phyloP scores from a whole-genome alignment of 2,329 filamentous ascomycete species.

The Triangularia verruculosa region DNA sequence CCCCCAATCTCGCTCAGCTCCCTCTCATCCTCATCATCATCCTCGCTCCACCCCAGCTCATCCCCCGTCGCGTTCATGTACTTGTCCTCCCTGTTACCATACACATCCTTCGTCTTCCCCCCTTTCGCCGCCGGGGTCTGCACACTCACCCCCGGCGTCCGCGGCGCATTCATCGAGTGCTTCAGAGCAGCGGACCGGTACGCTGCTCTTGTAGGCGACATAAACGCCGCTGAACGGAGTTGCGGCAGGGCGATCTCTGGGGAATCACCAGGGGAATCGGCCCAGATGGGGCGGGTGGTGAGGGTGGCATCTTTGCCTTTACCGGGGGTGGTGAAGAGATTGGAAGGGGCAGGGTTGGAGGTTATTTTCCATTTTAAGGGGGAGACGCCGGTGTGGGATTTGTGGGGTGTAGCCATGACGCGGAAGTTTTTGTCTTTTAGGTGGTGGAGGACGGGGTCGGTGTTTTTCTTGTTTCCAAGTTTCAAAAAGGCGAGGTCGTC shows the following conservation, averaged over 20 bases:
- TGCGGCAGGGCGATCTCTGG: slow-evolving; percentile 79
- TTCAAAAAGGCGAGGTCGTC: slow-evolving; percentile 20
- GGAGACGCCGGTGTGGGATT: slow-evolving; percentile 44
- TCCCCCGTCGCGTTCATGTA: slow-evolving; percentile 36
- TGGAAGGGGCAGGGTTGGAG: slow-evolving; percentile 18
- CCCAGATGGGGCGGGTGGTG: slow-evolving; percentile 41
- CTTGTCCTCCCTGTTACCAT: slow-evolving; percentile 36
- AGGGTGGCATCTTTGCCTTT: slow-evolving; percentile 28
- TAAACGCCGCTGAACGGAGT: slow-evolving; percentile 80
- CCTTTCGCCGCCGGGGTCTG: slow-evolving; percentile 64
- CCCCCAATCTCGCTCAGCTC: slow-evolving; percentile 56
- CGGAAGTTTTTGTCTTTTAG: slow-evolving; percentile 96
- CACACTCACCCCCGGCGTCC: slow-evolving; percentile 82
- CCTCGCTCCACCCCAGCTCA: slow-evolving; percentile 71
- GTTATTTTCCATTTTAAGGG: slow-evolving; percentile 43
- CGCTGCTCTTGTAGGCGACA: slow-evolving; percentile 60
- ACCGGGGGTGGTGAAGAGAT: slow-evolving; percentile 10
- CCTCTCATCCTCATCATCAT: slow-evolving; percentile 45
- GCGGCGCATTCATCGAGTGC: slow-evolving; percentile 42
- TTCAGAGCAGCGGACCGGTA: slow-evolving; percentile 38
- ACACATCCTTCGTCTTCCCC: slow-evolving; percentile 50
- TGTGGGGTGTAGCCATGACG: slow-evolving; percentile 85
- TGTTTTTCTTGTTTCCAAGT: slow-evolving; percentile 36
- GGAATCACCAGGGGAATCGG: slow-evolving; percentile 63
- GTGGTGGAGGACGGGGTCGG: slow-evolving; percentile 81